These are phyloP conservation scores for Nannochloropsis salina DNA, from an alignment of 108 stramenopile genomes.

Conservation along the genomic window DNA sequence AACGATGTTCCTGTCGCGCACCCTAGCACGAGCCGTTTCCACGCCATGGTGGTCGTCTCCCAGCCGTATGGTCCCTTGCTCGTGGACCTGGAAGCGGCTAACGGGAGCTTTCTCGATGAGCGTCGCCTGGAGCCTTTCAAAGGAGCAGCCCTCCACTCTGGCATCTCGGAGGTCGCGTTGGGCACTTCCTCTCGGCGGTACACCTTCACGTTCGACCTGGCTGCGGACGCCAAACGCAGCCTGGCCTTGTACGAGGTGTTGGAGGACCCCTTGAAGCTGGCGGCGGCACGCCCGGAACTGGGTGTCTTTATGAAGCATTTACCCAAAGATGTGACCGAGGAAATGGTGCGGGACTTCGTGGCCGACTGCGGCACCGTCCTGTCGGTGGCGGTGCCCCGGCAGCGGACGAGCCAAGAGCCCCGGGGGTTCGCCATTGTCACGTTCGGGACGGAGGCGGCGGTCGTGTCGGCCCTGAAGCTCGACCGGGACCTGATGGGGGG, in stretches of 20 bases:
- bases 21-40: conserved; percentile 36
- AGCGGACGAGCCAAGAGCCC: neutral
- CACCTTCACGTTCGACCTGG: neutral
- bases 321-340: neutral
- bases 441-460: neutral
- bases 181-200: neutral
- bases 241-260: neutral
- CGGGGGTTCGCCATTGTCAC: neutral
- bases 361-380: neutral
- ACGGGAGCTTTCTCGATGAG: conserved; percentile 42
- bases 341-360: neutral
- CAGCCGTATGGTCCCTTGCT: conserved; percentile 22
- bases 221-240: neutral
- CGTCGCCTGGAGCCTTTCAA: neutral
- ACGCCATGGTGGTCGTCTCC: conserved; percentile 37
- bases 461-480: neutral
- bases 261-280: neutral
- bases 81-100: conserved; percentile 40
- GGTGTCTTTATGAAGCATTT: neutral
- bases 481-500: conserved; percentile 8
- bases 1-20: conserved; percentile 44
- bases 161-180: neutral
- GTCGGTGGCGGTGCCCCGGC: neutral
- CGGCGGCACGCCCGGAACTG: neutral
- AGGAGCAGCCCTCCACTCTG: neutral